A percentile compares a stretch with the other conserved stretches of the same genome.
Conservation (phyloP, 352 stramenopile genomes). For the Peronospora belbahrii region DNA sequence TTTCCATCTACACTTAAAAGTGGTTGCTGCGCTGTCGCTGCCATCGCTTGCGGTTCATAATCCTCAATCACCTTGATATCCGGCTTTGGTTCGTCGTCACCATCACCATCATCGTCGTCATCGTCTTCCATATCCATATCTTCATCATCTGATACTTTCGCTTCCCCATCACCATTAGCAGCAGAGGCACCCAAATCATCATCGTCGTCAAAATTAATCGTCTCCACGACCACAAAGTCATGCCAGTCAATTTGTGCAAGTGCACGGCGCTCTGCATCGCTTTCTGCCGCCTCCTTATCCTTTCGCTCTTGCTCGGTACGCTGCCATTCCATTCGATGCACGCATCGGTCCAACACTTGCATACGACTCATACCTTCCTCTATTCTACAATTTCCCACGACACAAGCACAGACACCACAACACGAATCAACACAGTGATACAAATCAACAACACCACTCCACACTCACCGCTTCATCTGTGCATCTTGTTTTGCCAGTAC, state of each 20-base stretch:
- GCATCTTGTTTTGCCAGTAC: constrained; percentile 69
- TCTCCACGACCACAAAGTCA: constrained; percentile 99
- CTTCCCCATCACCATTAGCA: constrained; percentile 16
- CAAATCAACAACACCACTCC: background rate
- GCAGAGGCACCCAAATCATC: constrained; percentile 53
- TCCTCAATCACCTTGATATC: constrained; percentile 80
- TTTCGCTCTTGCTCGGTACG: constrained; percentile 67
- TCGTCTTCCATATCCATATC: constrained; percentile 88
- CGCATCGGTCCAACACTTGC: constrained; percentile 78
- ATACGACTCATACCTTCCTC: constrained; percentile 73
- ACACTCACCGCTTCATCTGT: constrained; percentile 52
- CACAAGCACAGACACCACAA: background rate
- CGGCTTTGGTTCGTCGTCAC: constrained; percentile 48
- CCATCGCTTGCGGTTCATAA: constrained; percentile 63
- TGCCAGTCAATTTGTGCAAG: constrained; percentile 95
- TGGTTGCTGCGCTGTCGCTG: constrained; percentile 27
- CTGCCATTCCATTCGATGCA: constrained; percentile 79
- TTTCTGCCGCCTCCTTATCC: constrained; percentile 62
- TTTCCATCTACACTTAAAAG: constrained; percentile 84
- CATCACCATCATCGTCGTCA: constrained; percentile 61
- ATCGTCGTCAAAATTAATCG: constrained; percentile 92
- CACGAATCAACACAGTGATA: constrained; percentile 3
- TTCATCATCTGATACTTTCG: constrained; percentile 67
- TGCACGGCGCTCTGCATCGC: constrained; percentile 64
- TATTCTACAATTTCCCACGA: constrained; percentile 26